These are phyloP conservation scores for Penstemon davidsonii DNA, from an alignment of 257 asterid genomes.

Conservation along the genomic window DNA sequence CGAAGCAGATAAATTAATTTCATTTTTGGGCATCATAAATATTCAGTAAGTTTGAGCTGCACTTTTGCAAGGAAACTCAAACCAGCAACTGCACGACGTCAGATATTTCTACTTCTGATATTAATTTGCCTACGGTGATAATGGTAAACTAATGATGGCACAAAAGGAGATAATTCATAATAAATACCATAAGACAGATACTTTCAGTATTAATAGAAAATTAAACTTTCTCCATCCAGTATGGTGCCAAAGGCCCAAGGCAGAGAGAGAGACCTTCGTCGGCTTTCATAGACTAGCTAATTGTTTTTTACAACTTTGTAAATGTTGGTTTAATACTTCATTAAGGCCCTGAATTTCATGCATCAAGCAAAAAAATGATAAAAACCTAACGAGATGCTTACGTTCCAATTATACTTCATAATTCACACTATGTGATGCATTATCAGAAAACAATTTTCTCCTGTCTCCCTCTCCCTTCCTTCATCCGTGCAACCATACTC, in stretches of 20 bases:
- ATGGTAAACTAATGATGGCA: no score
- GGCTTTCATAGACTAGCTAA: conserved; percentile 1
- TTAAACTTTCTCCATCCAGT: background rate
- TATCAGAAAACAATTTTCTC: background rate
- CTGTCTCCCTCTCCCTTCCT: background rate
- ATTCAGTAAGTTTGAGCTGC: no score
- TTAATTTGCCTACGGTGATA: no score
- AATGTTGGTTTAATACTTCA: background rate
- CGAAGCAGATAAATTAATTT: background rate
- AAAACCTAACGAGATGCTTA: background rate
- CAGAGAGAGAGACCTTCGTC: background rate
- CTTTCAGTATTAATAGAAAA: background rate
- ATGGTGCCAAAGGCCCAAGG: background rate
- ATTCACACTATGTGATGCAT: background rate
- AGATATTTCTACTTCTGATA: background rate
- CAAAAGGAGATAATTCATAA: no score
- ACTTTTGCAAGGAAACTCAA: background rate
- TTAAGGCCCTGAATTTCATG: background rate
- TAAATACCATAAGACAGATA: no score
- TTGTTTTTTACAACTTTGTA: background rate
- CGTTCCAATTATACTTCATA: background rate
- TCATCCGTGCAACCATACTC: background rate
- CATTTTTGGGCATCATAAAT: background rate
- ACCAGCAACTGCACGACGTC: background rate
- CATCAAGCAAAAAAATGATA: background rate